Percentiles rank a stretch among this genome's conserved stretches.
Evolutionary conservation across 2,329 filamentous ascomycete species (phyloP).

Genomic region (Talaromyces sp.): DNA sequence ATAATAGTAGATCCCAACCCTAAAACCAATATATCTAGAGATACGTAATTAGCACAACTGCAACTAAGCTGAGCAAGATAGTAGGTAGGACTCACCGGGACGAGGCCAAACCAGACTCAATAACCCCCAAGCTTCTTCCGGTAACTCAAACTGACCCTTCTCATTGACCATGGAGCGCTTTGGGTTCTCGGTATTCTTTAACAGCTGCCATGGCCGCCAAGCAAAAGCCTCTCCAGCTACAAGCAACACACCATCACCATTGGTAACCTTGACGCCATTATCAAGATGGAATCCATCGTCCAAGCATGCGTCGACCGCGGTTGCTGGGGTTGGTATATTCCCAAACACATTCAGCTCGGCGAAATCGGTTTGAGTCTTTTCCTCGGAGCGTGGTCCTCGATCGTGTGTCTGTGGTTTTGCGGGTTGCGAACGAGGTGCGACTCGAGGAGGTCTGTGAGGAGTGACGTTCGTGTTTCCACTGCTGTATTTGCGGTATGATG

Average conservation of each 20-base stretch:
- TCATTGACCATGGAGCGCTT: constrained; percentile 60
- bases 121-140: constrained; percentile 68
- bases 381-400: constrained; percentile 60
- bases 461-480: constrained; percentile 25
- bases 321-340: constrained; percentile 72
- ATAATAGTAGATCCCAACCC: constrained; percentile 75
- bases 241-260: constrained; percentile 71
- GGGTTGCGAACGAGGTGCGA: constrained; percentile 35
- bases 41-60: background rate
- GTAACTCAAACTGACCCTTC: constrained; percentile 79
- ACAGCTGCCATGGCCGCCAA: constrained; percentile 76
- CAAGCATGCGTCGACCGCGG: constrained; percentile 78
- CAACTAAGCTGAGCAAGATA: background rate
- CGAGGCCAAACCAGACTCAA: constrained; percentile 81
- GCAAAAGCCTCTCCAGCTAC: constrained; percentile 83
- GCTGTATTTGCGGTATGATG: constrained; percentile 26
- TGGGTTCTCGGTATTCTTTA: constrained; percentile 30
- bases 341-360: constrained; percentile 74
- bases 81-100: constrained; percentile 63
- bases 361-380: constrained; percentile 71
- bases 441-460: constrained; percentile 29
- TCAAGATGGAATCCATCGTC: constrained; percentile 82
- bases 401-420: constrained; percentile 50
- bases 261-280: constrained; percentile 69
- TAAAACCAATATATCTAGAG: constrained; percentile 78